Evolutionary conservation across 2,329 filamentous ascomycete genomes (phyloP).

Genomic region (Penicillium sp.): DNA sequence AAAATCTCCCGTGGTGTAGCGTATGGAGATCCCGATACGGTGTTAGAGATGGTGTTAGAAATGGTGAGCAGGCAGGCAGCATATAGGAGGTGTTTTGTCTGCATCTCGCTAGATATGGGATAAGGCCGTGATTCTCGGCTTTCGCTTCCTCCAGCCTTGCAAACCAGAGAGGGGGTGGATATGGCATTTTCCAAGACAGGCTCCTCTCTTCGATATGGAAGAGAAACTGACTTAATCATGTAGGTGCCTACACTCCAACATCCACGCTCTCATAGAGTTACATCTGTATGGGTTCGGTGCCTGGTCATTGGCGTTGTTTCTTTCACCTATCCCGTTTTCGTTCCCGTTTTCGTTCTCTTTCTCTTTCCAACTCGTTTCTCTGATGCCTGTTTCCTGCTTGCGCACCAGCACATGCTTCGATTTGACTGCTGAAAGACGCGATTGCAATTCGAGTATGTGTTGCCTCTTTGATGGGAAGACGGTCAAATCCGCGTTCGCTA

Average conservation of each 20-base stretch:
- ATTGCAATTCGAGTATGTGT: not conserved
- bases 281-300: constrained; percentile 7
- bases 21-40: not conserved
- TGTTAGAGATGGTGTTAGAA: not conserved
- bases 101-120: not conserved
- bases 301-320: constrained; percentile 4
- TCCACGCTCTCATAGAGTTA: constrained; percentile 9
- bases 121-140: not conserved
- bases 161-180: too few species aligned
- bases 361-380: not conserved
- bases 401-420: constrained; percentile 1
- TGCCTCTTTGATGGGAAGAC: too few species aligned
- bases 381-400: constrained; percentile 2
- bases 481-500: too few species aligned
- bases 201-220: constrained; percentile 36
- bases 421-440: constrained; percentile 9
- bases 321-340: too few species aligned
- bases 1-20: not conserved
- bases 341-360: too few species aligned
- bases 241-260: not conserved
- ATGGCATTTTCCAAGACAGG: too few species aligned
- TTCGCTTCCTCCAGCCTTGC: too few species aligned
- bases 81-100: not conserved
- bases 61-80: not conserved
- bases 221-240: constrained; percentile 14